A percentile compares a stretch with the other conserved stretches of the same genome.
phyloP scores from a whole-genome alignment of 2,329 filamentous ascomycete genomes.

The Fusarium cicatricum region DNA sequence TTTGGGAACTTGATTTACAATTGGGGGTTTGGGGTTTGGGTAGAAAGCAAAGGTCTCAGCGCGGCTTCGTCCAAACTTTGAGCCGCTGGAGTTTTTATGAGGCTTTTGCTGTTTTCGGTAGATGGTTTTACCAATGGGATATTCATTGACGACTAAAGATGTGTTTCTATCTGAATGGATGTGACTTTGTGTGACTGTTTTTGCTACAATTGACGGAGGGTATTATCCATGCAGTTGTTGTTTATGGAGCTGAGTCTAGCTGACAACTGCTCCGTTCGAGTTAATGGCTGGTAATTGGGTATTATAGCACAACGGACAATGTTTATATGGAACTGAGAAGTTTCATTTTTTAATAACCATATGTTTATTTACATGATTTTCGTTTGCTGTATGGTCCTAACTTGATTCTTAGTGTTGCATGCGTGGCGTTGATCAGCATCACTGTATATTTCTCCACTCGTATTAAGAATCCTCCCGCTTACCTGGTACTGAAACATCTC shows the following conservation, averaged over 20 bases:
- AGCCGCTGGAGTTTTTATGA: constrained; percentile 26
- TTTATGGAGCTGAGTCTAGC: background rate
- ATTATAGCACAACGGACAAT: too few relatives aligned
- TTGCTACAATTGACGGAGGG: too few relatives aligned
- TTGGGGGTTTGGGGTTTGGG: constrained; percentile 2
- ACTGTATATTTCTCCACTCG: background rate
- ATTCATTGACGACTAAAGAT: constrained; percentile 14
- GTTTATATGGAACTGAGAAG: too few relatives aligned
- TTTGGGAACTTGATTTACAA: background rate
- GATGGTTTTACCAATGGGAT: constrained; percentile 22
- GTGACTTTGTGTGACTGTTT: background rate
- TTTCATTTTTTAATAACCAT: constrained; percentile 14
- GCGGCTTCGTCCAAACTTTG: constrained; percentile 18
- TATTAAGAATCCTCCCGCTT: background rate
- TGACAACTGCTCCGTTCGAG: too few relatives aligned
- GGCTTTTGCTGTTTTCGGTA: constrained; percentile 27
- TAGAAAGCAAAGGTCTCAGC: constrained; percentile 35
- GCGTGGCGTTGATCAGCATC: background rate
- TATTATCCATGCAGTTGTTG: too few relatives aligned
- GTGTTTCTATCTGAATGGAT: background rate
- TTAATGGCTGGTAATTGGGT: too few relatives aligned
- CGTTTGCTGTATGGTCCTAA: background rate
- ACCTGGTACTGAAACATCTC: background rate
- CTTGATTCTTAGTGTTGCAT: background rate
- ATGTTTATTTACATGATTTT: too few relatives aligned